Conservation (phyloP, 139 green algal genomes). For the Chlamydomonas sp. region DNA sequence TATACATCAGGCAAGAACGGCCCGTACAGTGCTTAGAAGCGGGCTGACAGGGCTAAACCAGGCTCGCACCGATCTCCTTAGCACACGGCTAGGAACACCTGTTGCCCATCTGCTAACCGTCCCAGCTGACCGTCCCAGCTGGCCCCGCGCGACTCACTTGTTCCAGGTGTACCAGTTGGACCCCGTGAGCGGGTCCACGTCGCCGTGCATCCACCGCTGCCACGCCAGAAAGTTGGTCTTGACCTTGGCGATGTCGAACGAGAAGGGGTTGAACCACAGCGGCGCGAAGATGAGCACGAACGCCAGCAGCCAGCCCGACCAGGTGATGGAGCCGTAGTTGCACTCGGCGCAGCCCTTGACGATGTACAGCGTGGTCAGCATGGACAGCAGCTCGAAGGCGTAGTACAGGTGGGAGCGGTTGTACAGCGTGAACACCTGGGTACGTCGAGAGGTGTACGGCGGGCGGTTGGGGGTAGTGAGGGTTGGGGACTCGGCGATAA, state of each 20-base stretch:
- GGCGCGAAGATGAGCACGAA: conserved; percentile 53
- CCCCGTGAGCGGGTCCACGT: conserved; percentile 51
- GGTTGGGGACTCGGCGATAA: too few species aligned
- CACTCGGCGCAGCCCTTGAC: conserved; percentile 38
- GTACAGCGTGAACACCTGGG: conserved; percentile 49
- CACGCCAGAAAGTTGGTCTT: conserved; percentile 48
- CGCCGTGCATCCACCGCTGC: conserved; percentile 59
- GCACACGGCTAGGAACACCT: too few species aligned
- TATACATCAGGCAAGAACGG: too few species aligned
- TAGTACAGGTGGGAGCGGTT: conserved; percentile 53
- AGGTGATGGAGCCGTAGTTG: conserved; percentile 50
- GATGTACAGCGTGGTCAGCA: conserved; percentile 48
- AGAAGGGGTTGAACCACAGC: conserved; percentile 65
- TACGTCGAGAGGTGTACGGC: too few species aligned
- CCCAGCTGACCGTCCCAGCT: too few species aligned
- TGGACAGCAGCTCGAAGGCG: conserved; percentile 58
- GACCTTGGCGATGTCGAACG: conserved; percentile 60
- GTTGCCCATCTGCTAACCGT: too few species aligned
- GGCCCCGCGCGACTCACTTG: conserved; percentile 21
- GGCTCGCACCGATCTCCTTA: too few species aligned
- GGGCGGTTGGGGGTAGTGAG: too few species aligned
- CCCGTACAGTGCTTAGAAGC: too few species aligned
- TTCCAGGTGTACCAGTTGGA: conserved; percentile 62
- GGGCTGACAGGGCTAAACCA: too few species aligned
- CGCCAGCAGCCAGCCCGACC: conserved; percentile 56